Percentiles rank a stretch among this genome's conserved stretches.
These are phyloP conservation scores for Vigna nakashimae DNA, from an alignment of 306 rosid genomes.

Conservation along the genomic window DNA sequence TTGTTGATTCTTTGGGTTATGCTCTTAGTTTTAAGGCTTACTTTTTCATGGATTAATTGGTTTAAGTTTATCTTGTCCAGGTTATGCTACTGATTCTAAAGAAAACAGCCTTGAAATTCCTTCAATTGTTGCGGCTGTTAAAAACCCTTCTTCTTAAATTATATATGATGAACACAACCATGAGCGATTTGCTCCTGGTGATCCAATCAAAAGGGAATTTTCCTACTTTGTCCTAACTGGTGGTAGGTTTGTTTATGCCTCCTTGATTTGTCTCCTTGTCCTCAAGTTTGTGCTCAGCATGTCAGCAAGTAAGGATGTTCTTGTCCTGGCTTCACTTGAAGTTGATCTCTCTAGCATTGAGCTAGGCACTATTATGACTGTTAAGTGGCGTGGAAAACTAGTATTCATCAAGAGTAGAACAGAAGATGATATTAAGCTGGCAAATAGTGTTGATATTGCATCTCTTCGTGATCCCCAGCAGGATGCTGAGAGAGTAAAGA, in stretches of 20 bases:
- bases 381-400: slow-evolving; percentile 93
- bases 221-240: slow-evolving; percentile 77
- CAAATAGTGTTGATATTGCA: slow-evolving; percentile 73
- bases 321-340: slow-evolving; percentile 83
- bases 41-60: slow-evolving; percentile 1
- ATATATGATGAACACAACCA: slow-evolving; percentile 77
- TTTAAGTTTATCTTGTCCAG: slow-evolving; percentile 46
- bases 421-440: slow-evolving; percentile 74
- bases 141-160: slow-evolving; percentile 77
- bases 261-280: slow-evolving; percentile 75
- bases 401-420: slow-evolving; percentile 88
- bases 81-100: slow-evolving; percentile 64
- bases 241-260: slow-evolving; percentile 84
- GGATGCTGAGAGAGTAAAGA: slow-evolving; percentile 73
- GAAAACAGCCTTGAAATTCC: slow-evolving; percentile 63
- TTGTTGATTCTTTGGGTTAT: slow-evolving; percentile 39
- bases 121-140: slow-evolving; percentile 68
- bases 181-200: slow-evolving; percentile 79
- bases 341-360: slow-evolving; percentile 87
- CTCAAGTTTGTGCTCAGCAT: slow-evolving; percentile 87
- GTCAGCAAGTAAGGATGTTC: slow-evolving; percentile 95
- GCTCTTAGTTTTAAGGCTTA: background rate
- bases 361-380: slow-evolving; percentile 80
- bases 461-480: slow-evolving; percentile 84
- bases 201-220: slow-evolving; percentile 92